Evolutionary conservation across 2,329 filamentous ascomycete genomes (phyloP), one percentile per base, ranked within the genome.

Genomic region (Cladophialophora chaetospira): DNA sequence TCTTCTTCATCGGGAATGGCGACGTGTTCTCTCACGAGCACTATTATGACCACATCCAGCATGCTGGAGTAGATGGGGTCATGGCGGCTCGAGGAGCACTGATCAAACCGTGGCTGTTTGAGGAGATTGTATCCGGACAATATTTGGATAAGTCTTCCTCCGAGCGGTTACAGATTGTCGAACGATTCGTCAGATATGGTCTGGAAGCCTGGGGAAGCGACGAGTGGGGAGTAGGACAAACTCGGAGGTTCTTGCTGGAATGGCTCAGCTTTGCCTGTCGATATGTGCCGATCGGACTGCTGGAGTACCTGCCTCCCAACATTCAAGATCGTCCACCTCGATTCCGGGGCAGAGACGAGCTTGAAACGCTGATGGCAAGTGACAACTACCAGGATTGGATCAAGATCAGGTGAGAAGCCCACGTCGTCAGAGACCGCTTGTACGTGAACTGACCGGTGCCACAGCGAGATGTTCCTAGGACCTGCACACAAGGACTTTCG

Each of bases 31-130:
- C 91, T 3, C 91, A 97, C 72, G 76, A 86, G 28, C 91, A 97
- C 70, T 97, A 97, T 76, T 85, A 85, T 62, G 77, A 86, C 55
- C 86, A 94, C 68, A 79, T 97, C 35, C 80, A 87, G 45, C 82
- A 93, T 57, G 82, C 89, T 31, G 83, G 84, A 44, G 91, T 97
- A 43, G 93, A 97, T 75, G 86, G 86, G n/a, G 89, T 96, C 70
- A 97, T 99, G 94, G 85, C 97, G 60, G 94, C 87, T n/a, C 89
- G 94, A 59, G 94, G 94, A 55, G 94, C 94, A 8, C 82, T 99
- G 57, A 90, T 97, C 75, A 99, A 99, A 76, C 94, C 94, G 0
- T 99, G 94, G 94, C 80, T 99, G 61, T 99, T 97, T 70, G 94
- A 99, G 73, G 94, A 99, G 74, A 97, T 99, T 53, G 84, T 89